Conservation (phyloP, 75 land plant genomes). For the Selaginella tamariscina region DNA sequence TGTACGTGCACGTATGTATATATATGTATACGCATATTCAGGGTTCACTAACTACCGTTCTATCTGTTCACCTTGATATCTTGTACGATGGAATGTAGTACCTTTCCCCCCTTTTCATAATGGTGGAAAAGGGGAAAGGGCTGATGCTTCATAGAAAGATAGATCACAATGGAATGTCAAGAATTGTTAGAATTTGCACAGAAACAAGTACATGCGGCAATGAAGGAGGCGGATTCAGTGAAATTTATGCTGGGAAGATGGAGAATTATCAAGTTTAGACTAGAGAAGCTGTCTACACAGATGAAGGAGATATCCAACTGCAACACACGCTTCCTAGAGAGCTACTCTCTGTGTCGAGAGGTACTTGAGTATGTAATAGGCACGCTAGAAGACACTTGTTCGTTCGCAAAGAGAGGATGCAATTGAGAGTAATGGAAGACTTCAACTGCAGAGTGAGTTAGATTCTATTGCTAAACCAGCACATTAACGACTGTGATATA, state of each 20-base stretch:
- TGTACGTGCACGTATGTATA: too few species aligned
- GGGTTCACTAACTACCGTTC: too few species aligned
- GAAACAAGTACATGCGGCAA: slow-evolving; percentile 31
- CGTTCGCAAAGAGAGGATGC: slow-evolving; percentile 31
- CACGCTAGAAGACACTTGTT: slow-evolving; percentile 33
- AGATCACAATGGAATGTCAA: too few species aligned
- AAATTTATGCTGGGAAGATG: slow-evolving; percentile 43
- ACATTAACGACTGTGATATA: slow-evolving; percentile 56
- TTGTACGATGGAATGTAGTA: too few species aligned
- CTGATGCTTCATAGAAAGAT: too few species aligned
- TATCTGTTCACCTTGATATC: too few species aligned
- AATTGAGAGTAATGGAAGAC: slow-evolving; percentile 37
- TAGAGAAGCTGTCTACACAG: slow-evolving; percentile 35
- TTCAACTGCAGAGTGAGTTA: slow-evolving; percentile 68
- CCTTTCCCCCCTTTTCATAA: too few species aligned
- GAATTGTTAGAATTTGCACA: slow-evolving; percentile 38
- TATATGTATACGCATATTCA: too few species aligned
- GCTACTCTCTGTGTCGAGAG: slow-evolving; percentile 35
- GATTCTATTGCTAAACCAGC: slow-evolving; percentile 40
- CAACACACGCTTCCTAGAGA: slow-evolving; percentile 22
- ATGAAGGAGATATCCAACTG: slow-evolving; percentile 34
- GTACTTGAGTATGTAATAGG: slow-evolving; percentile 33
- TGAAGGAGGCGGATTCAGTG: slow-evolving; percentile 29
- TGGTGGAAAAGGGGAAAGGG: too few species aligned
- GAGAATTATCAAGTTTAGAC: slow-evolving; percentile 33